Evolutionary conservation across 2,329 filamentous ascomycete species (phyloP).

Genomic region (Colletotrichum camelliae): DNA sequence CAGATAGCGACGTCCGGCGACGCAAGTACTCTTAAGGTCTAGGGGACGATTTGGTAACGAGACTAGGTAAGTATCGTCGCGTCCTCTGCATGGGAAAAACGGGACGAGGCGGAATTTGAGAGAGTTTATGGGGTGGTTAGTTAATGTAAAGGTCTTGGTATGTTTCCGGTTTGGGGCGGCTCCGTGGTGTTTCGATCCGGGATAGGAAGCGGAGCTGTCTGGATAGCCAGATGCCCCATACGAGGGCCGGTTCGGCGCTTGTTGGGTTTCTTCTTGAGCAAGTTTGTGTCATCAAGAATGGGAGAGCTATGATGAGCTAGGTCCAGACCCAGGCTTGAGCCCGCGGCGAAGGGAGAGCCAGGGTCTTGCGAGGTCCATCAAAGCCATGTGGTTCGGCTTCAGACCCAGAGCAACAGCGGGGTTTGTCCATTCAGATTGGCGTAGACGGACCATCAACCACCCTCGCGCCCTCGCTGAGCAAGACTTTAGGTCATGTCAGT

Average conservation of each 20-base stretch:
- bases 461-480: not conserved
- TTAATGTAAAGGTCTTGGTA: not conserved
- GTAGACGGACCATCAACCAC: too few species aligned
- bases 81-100: not conserved
- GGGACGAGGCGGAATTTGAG: constrained; percentile 6
- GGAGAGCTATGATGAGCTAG: not conserved
- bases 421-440: not conserved
- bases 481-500: not conserved
- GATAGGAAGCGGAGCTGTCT: not conserved
- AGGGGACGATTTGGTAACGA: not conserved
- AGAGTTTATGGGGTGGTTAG: not conserved
- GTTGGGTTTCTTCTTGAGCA: not conserved
- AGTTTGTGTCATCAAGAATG: not conserved
- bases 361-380: not conserved
- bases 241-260: not conserved
- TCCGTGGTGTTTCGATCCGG: constrained; percentile 1
- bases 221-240: not conserved
- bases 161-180: constrained; percentile 5
- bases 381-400: not conserved
- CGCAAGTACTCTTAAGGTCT: not conserved
- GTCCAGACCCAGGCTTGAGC: not conserved
- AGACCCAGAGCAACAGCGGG: not conserved
- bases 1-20: not conserved
- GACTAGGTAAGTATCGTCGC: not conserved
- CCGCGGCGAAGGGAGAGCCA: not conserved